phyloP scores from a whole-genome alignment of 1,284 basidiomycete genomes.

The Sutorius eximius region DNA sequence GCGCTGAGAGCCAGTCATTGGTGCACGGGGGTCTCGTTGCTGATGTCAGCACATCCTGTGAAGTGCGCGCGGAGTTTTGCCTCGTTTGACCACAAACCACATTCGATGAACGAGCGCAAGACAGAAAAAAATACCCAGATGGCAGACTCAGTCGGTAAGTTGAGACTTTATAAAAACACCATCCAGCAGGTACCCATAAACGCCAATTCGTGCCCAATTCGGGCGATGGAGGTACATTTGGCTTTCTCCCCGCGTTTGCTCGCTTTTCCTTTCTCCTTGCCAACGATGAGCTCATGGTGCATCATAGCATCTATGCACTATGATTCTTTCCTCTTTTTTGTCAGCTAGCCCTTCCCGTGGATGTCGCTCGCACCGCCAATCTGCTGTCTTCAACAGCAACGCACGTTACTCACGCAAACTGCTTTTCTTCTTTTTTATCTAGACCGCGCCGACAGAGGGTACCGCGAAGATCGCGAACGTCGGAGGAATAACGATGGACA shows the following conservation, averaged over 20 bases:
- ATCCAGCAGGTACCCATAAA: conserved; percentile 27
- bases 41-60: conserved; percentile 29
- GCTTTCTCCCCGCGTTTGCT: conserved; percentile 24
- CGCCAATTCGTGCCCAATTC: conserved; percentile 32
- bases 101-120: conserved; percentile 5
- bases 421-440: conserved; percentile 45
- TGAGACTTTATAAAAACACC: conserved; percentile 6
- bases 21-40: conserved; percentile 27
- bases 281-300: conserved; percentile 62
- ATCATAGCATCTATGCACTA: conserved; percentile 52
- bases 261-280: conserved; percentile 22
- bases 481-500: conserved; percentile 55
- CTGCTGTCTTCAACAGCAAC: conserved; percentile 41
- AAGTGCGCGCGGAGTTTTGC: conserved; percentile 20
- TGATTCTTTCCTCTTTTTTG: conserved; percentile 52
- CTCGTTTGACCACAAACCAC: conserved; percentile 29
- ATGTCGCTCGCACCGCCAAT: conserved; percentile 39
- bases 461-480: conserved; percentile 53
- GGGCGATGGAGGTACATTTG: conserved; percentile 38
- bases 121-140: conserved; percentile 40
- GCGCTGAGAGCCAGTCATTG: conserved; percentile 3
- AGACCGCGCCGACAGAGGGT: conserved; percentile 48
- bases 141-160: conserved; percentile 39
- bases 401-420: conserved; percentile 49
- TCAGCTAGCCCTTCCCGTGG: conserved; percentile 54